Percentiles rank a stretch among this genome's conserved stretches.
phyloP scores from a whole-genome alignment of 1,284 basidiomycete genomes.

The Cryptococcus sp. region DNA sequence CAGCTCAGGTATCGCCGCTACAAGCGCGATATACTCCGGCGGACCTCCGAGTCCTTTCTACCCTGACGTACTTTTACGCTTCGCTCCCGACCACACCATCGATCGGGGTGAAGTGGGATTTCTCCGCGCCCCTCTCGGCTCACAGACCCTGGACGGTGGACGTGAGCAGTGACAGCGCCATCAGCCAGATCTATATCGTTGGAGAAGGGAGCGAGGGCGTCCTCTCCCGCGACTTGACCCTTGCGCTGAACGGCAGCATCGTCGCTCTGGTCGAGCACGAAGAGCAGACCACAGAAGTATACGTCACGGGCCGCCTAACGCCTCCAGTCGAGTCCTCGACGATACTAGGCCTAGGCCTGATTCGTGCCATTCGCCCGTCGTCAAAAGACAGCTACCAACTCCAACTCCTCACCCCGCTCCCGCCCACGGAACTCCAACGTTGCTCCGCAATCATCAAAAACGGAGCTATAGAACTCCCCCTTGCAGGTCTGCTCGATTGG shows the following conservation, averaged over 20 bases:
- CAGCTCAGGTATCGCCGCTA: slow-evolving; percentile 47
- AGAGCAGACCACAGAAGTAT: slow-evolving; percentile 62
- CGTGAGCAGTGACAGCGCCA: slow-evolving; percentile 53
- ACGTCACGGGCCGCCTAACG: slow-evolving; percentile 59
- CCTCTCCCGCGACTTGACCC: slow-evolving; percentile 63
- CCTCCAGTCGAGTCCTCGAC: slow-evolving; percentile 63
- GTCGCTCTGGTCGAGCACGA: slow-evolving; percentile 68
- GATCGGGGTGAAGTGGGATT: slow-evolving; percentile 63
- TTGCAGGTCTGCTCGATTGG: slow-evolving; percentile 84
- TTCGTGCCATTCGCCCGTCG: slow-evolving; percentile 63
- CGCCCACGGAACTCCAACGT: slow-evolving; percentile 55
- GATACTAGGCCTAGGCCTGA: slow-evolving; percentile 70
- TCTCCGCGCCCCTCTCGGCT: slow-evolving; percentile 67
- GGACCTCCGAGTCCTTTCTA: slow-evolving; percentile 70
- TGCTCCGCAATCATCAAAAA: slow-evolving; percentile 66
- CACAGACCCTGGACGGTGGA: slow-evolving; percentile 69
- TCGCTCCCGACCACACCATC: slow-evolving; percentile 38
- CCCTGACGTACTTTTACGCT: slow-evolving; percentile 78
- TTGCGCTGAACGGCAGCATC: slow-evolving; percentile 77
- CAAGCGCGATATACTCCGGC: slow-evolving; percentile 64
- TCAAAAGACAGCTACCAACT: slow-evolving; percentile 10
- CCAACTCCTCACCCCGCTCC: slow-evolving; percentile 76
- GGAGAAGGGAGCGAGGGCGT: slow-evolving; percentile 77
- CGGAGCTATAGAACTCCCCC: slow-evolving; percentile 82
- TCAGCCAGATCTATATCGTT: slow-evolving; percentile 65